Base-by-base conservation (phyloP, 805 yeast species). In the Diddensiella transvaalensis region DNA sequence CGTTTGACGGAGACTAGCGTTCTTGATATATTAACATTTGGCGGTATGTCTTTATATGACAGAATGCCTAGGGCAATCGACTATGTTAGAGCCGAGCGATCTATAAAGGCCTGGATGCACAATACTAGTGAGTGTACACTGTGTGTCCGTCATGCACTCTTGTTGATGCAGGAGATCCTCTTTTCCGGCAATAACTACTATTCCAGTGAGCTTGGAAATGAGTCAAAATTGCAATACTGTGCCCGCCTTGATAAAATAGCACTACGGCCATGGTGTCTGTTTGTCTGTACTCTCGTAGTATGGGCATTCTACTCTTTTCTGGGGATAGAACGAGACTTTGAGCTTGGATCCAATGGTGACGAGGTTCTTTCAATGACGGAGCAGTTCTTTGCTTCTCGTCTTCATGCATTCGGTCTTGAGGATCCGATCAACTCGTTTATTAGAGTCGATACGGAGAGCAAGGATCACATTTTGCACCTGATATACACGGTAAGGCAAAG, bases 201-300 rank as follows among this genome's bases (percentile, higher is more conserved):
- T 26, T 26, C 32, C 32, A 26, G 32, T 26, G 32, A 26, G 32
- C 32, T 26, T 26, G 32, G 13, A 8, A 26, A 26, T 26, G 32
- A 26, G 13, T 8, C 32, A 8, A 26, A 26, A 13, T 13, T 26
- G 4, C 44, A 29, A 6, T 52, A 49, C 38, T 37, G 46, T 4
- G 60, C 60, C 5, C 23, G 46, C 3, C 39, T 33, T 4, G 64
- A 60, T 51, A 57, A 59, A 42, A 50, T 60, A 17, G 63, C 61
- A 2, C 51, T 59, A 13, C 44, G 63, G 11, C 64, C 64, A 3
- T 60, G 64, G 64, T 59, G 63, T 37, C 42, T 60, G 22, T 59
- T 59, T 49, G 44, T 60, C 11, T 48, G 54, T 15, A 58, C 61
- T n/a, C 49, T 59, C n/a, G 45, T 57, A 3, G 55, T 59, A 8